A percentile compares a stretch with the other conserved stretches of the same genome.
These are phyloP conservation scores for Skeletonema grethae DNA, from an alignment of 108 stramenopile species.

Conservation along the genomic window DNA sequence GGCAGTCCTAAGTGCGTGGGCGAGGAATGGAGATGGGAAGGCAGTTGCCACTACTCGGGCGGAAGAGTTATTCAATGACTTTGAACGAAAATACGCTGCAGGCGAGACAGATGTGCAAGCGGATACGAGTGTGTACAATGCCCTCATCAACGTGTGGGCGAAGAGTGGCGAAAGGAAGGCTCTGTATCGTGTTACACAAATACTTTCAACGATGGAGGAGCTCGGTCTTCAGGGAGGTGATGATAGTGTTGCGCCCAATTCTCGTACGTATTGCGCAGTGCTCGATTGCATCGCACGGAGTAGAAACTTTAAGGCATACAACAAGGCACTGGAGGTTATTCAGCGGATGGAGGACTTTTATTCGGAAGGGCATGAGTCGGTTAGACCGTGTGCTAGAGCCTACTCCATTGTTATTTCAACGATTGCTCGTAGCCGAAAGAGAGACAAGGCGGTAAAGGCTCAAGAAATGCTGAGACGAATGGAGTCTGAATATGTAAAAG, in stretches of 20 bases:
- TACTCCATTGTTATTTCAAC: slow-evolving; percentile 40
- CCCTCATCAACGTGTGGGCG: slow-evolving; percentile 43
- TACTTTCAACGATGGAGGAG: slow-evolving; percentile 38
- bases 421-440: slow-evolving; percentile 41
- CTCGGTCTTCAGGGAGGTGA: slow-evolving; percentile 42
- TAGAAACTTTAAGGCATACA: slow-evolving; percentile 33
- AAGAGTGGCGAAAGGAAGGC: slow-evolving; percentile 39
- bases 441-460: slow-evolving; percentile 46
- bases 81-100: slow-evolving; percentile 35
- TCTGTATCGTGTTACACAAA: slow-evolving; percentile 32
- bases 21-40: slow-evolving; percentile 27
- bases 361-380: slow-evolving; percentile 37
- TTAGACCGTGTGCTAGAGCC: slow-evolving; percentile 37
- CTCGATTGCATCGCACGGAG: slow-evolving; percentile 35
- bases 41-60: slow-evolving; percentile 25
- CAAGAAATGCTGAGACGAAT: slow-evolving; percentile 37
- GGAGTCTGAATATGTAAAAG: slow-evolving; percentile 40
- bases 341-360: slow-evolving; percentile 44
- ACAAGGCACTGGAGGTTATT: slow-evolving; percentile 37
- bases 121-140: slow-evolving; percentile 39
- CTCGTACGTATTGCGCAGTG: slow-evolving; percentile 40
- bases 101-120: slow-evolving; percentile 30
- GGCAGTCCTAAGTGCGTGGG: slow-evolving; percentile 37
- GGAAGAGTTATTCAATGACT: slow-evolving; percentile 37
- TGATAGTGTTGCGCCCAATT: slow-evolving; percentile 35